A percentile compares a stretch with the other conserved stretches of the same genome.
These are phyloP conservation scores for Fusarium sp. DNA, from an alignment of 2,329 filamentous ascomycete genomes.

Conservation along the genomic window DNA sequence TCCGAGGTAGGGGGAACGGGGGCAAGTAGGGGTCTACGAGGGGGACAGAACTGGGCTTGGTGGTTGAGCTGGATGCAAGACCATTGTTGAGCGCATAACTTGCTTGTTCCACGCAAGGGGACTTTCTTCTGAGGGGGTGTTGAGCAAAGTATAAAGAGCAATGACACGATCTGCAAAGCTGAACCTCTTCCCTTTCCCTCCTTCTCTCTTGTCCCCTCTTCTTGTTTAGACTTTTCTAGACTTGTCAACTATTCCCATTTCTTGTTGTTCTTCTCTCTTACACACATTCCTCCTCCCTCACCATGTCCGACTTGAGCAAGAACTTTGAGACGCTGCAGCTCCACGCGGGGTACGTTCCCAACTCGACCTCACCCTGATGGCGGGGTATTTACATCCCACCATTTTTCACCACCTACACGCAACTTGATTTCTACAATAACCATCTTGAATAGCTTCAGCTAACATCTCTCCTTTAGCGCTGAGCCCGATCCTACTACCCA, in stretches of 20 bases:
- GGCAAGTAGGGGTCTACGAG: slow-evolving; percentile 3
- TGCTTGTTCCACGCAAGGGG: background rate
- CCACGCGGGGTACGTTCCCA: slow-evolving; percentile 76
- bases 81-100: background rate
- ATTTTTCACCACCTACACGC: background rate
- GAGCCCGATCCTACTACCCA: slow-evolving; percentile 85
- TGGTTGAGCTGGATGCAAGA: background rate
- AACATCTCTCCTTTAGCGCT: slow-evolving; percentile 66
- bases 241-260: background rate
- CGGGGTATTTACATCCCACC: slow-evolving; percentile 19
- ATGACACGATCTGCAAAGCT: slow-evolving; percentile 15
- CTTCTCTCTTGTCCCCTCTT: slow-evolving; percentile 35
- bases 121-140: background rate
- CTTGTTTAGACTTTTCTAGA: slow-evolving; percentile 27
- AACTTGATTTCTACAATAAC: background rate
- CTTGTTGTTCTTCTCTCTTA: background rate
- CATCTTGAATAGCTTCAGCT: background rate
- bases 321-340: slow-evolving; percentile 89
- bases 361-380: slow-evolving; percentile 18
- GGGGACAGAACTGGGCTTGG: too few relatives aligned
- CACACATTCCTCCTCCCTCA: slow-evolving; percentile 13
- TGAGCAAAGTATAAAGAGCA: slow-evolving; percentile 41
- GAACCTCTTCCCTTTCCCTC: background rate
- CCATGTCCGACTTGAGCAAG: slow-evolving; percentile 61
- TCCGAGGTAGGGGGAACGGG: background rate